Conservation (phyloP, 2,329 filamentous ascomycete species). For the Diaporthe capsici region DNA sequence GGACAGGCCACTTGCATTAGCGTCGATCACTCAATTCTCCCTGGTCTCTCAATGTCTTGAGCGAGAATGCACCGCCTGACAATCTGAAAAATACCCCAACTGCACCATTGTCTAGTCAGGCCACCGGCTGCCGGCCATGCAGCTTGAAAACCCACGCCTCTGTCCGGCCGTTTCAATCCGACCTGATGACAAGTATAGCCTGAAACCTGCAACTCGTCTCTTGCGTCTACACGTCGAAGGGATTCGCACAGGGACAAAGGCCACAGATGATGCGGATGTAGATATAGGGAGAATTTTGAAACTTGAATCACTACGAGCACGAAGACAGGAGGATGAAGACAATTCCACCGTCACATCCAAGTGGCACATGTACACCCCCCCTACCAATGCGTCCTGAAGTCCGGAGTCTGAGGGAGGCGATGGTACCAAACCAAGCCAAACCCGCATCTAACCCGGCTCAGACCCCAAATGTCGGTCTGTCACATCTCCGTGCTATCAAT, state of each 20-base stretch:
- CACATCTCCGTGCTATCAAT: neutral
- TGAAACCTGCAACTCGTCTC: conserved; percentile 1
- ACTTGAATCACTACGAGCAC: too few relatives aligned
- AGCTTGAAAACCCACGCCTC: neutral
- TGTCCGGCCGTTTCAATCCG: conserved; percentile 15
- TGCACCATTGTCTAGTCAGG: neutral
- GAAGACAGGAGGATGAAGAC: neutral
- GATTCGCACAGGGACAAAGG: neutral
- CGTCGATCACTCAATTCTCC: conserved; percentile 37
- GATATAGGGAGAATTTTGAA: neutral
- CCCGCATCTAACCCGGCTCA: neutral
- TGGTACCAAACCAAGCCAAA: conserved; percentile 17
- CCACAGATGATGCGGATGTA: neutral
- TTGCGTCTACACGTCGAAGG: neutral
- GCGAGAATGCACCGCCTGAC: neutral
- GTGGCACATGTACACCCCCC: neutral
- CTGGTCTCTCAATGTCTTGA: neutral
- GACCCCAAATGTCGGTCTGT: conserved; percentile 18
- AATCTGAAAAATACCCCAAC: neutral
- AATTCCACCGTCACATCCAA: conserved; percentile 2
- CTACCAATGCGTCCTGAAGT: neutral
- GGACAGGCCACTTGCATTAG: conserved; percentile 41
- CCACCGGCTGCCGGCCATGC: neutral
- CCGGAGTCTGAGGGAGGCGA: conserved; percentile 1
- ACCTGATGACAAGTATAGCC: conserved; percentile 1